A percentile compares a stretch with the other conserved stretches of the same genome.
These are phyloP conservation scores for Aspergillus intermedius DNA, from an alignment of 2,329 filamentous ascomycete genomes.

Conservation along the genomic window DNA sequence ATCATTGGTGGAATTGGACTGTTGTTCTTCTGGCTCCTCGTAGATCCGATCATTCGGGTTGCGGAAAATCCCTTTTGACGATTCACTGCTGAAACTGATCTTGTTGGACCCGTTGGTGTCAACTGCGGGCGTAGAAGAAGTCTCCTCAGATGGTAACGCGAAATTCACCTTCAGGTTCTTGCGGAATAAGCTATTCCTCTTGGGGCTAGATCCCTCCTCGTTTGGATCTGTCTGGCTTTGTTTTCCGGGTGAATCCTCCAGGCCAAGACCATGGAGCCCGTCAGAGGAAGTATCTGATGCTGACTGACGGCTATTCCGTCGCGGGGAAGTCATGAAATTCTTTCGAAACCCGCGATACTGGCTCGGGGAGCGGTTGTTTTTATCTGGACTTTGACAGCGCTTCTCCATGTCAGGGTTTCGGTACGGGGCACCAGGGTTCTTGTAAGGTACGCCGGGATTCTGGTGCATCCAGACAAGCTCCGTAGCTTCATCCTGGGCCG, in stretches of 20 bases:
- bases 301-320: conserved; percentile 13
- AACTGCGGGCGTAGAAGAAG: conserved; percentile 7
- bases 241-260: not conserved
- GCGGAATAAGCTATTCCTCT: conserved; percentile 19
- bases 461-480: conserved; percentile 60
- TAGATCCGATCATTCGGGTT: conserved; percentile 64
- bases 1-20: conserved; percentile 17
- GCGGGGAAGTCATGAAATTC: conserved; percentile 4
- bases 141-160: conserved; percentile 26
- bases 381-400: conserved; percentile 41
- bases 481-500: conserved; percentile 57
- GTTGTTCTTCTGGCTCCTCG: conserved; percentile 66
- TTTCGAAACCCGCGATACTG: conserved; percentile 23
- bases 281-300: conserved; percentile 14
- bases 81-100: conserved; percentile 31
- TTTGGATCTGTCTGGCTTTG: not conserved
- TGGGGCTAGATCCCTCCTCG: conserved; percentile 8
- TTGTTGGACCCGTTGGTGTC: conserved; percentile 15
- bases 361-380: conserved; percentile 38
- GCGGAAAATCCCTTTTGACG: conserved; percentile 48
- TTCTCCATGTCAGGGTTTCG: conserved; percentile 37
- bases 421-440: conserved; percentile 44
- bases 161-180: conserved; percentile 38
- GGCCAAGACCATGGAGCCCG: conserved; percentile 1
- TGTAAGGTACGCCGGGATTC: conserved; percentile 45